Conservation (phyloP, 306 rosid species). For the Prunus persica region DNA sequence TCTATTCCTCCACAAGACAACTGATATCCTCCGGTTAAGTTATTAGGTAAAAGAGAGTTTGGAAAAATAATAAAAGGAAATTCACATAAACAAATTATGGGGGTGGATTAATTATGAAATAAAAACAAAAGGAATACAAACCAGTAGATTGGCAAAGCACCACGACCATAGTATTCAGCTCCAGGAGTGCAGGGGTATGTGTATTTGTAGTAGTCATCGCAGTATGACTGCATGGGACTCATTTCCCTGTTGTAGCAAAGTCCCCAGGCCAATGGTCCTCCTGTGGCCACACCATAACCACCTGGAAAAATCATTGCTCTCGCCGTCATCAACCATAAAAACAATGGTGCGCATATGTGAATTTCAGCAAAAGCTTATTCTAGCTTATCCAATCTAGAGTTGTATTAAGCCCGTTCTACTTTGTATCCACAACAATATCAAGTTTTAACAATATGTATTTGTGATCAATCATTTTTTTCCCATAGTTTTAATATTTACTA, state of each 20-base stretch:
- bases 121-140: constrained; percentile 24
- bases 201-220: constrained; percentile 75
- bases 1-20: not conserved
- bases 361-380: not conserved
- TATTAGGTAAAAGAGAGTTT: not conserved
- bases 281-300: constrained; percentile 96
- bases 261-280: constrained; percentile 96
- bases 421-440: not conserved
- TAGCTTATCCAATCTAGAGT: not conserved
- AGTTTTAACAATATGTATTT: not conserved
- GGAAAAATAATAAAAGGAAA: not conserved
- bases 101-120: not conserved
- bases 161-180: constrained; percentile 92
- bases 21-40: not conserved
- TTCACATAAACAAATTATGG: not conserved
- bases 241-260: constrained; percentile 90
- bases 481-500: not conserved
- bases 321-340: constrained; percentile 6
- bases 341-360: not conserved
- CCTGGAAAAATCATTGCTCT: constrained; percentile 49
- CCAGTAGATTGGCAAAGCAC: constrained; percentile 95
- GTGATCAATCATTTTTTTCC: not conserved
- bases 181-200: constrained; percentile 91
- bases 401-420: not conserved
- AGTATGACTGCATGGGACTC: constrained; percentile 92